Conservation (phyloP, 768 basidiomycete species). For the Lactarius tabidus region DNA sequence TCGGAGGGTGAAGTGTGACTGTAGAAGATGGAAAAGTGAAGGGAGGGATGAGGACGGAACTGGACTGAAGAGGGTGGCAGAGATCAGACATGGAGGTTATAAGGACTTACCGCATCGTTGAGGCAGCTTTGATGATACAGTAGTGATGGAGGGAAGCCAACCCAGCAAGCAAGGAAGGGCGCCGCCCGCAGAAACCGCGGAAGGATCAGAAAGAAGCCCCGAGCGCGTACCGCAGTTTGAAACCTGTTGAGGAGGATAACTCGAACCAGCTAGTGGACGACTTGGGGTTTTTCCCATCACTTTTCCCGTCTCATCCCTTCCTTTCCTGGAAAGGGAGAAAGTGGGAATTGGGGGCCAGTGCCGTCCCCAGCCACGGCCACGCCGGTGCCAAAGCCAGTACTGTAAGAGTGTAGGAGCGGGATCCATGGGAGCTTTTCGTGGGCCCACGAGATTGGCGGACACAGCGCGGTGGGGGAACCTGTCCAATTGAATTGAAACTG, state of each 20-base stretch:
- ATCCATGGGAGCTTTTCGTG: background rate
- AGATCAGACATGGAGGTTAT: conserved; percentile 18
- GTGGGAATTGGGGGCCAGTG: background rate
- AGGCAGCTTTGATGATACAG: conserved; percentile 21
- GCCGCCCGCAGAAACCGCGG: conserved; percentile 26
- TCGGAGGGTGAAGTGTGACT: conserved; percentile 17
- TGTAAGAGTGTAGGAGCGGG: background rate
- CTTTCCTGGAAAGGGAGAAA: background rate
- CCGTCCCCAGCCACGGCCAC: background rate
- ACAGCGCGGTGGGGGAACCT: background rate
- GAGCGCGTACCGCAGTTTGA: conserved; percentile 21
- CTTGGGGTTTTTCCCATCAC: conserved; percentile 1
- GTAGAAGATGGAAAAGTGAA: conserved; percentile 15
- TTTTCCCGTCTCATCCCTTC: background rate
- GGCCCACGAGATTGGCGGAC: background rate
- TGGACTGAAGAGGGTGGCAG: conserved; percentile 5
- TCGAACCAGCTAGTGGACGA: background rate
- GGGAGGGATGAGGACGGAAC: conserved; percentile 12
- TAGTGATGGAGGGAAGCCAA: conserved; percentile 25
- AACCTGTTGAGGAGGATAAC: conserved; percentile 10
- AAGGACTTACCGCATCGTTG: conserved; percentile 26
- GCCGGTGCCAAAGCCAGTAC: background rate
- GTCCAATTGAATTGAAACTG: conserved; percentile 7
- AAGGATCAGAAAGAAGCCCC: conserved; percentile 24
- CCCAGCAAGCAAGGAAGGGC: conserved; percentile 17